phyloP scores from a whole-genome alignment of 805 yeast genomes.

The Yarrowia osloensis region DNA sequence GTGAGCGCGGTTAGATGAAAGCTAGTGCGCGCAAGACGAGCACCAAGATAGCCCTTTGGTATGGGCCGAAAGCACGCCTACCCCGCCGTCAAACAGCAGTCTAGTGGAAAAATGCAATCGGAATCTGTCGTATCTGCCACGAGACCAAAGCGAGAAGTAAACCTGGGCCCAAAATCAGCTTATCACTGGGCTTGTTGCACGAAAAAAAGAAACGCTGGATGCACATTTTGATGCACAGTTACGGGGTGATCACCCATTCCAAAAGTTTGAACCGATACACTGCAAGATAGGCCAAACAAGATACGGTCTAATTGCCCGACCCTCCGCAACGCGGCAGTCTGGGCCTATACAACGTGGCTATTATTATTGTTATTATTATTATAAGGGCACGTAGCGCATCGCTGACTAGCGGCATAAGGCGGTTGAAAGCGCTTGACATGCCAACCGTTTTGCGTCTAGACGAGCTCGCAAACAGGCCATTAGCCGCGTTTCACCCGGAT shows the following conservation, averaged over 20 bases:
- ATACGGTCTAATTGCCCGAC: constrained; percentile 3
- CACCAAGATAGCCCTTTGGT: too few relatives aligned
- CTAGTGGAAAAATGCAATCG: too few relatives aligned
- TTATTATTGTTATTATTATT: neutral
- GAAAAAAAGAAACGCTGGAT: neutral
- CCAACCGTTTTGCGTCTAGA: neutral
- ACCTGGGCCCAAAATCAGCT: too few relatives aligned
- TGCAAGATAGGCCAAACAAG: too few relatives aligned
- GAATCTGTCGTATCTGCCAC: neutral
- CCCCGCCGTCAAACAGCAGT: too few relatives aligned
- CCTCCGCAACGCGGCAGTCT: neutral
- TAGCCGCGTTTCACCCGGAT: neutral
- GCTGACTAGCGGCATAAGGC: neutral
- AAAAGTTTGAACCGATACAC: too few relatives aligned
- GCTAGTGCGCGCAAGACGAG: neutral
- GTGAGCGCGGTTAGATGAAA: constrained; percentile 14
- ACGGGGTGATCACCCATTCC: neutral
- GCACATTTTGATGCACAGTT: neutral
- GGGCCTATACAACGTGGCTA: neutral
- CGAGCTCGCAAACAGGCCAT: neutral
- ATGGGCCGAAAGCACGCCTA: too few relatives aligned
- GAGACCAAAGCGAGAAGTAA: too few relatives aligned
- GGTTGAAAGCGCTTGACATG: neutral
- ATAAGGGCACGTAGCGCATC: neutral
- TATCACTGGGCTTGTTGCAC: neutral